These are phyloP conservation scores for Nannizziopsis arthrosporioides DNA, from an alignment of 2,329 filamentous ascomycete genomes.

Conservation along the genomic window DNA sequence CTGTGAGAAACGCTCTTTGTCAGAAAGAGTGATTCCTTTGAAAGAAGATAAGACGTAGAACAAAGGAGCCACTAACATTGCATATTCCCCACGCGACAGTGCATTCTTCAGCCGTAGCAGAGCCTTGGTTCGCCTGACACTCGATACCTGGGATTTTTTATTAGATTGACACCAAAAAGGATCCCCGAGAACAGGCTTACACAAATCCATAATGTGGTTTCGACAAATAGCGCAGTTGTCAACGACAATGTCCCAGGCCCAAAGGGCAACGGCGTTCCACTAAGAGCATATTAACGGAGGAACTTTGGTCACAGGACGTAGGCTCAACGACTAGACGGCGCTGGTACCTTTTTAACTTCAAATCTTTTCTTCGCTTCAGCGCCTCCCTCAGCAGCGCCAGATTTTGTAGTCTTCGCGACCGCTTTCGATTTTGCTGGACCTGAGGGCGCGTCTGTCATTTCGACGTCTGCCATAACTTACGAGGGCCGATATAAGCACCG, in stretches of 20 bases:
- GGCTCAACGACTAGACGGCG: neutral
- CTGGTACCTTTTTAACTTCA: slow-evolving; percentile 86
- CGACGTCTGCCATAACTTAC: slow-evolving; percentile 71
- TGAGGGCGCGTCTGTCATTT: slow-evolving; percentile 75
- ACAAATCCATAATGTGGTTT: slow-evolving; percentile 99
- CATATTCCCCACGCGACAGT: slow-evolving; percentile 99
- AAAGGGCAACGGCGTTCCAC: slow-evolving; percentile 98
- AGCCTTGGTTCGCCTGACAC: slow-evolving; percentile 96
- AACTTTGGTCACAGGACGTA: neutral
- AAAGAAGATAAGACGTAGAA: neutral
- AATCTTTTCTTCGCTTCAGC: slow-evolving; percentile 81
- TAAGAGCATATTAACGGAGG: slow-evolving; percentile 29
- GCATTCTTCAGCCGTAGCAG: slow-evolving; percentile 92
- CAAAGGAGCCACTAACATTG: slow-evolving; percentile 56
- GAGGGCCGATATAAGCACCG: neutral
- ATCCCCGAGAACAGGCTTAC: slow-evolving; percentile 39
- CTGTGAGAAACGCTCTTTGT: slow-evolving; percentile 37
- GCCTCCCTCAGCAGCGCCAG: slow-evolving; percentile 38
- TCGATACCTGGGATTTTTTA: slow-evolving; percentile 59
- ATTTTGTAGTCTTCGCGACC: slow-evolving; percentile 45
- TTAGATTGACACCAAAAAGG: neutral
- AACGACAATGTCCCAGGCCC: slow-evolving; percentile 99
- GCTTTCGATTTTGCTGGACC: slow-evolving; percentile 43
- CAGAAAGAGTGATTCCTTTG: neutral
- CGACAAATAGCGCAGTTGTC: slow-evolving; percentile 99